Evolutionary conservation across 768 basidiomycete species (phyloP).

Genomic region (Suillus occidentalis): DNA sequence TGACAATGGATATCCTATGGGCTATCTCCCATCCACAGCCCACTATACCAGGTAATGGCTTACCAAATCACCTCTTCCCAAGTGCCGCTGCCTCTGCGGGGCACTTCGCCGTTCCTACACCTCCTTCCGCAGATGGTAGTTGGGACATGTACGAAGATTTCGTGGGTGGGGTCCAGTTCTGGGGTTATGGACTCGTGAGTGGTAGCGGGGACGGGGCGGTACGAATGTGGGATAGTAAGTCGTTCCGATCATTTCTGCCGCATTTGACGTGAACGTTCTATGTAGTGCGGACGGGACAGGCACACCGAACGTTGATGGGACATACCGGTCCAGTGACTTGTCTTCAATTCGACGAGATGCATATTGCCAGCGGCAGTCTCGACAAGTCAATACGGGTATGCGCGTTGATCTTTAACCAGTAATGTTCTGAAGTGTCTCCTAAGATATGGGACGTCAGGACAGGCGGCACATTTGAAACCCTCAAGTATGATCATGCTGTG

Average conservation of each 20-base stretch:
- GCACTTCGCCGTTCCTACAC: slow-evolving; percentile 78
- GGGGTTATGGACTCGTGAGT: slow-evolving; percentile 97
- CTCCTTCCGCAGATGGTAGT: slow-evolving; percentile 85
- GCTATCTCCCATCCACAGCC: slow-evolving; percentile 88
- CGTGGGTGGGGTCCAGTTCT: slow-evolving; percentile 96
- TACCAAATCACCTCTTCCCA: slow-evolving; percentile 49
- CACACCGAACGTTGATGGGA: slow-evolving; percentile 88
- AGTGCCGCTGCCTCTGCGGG: slow-evolving; percentile 57
- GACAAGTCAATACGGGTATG: slow-evolving; percentile 90
- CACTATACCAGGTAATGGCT: slow-evolving; percentile 37
- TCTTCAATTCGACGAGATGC: slow-evolving; percentile 94
- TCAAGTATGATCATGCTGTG: slow-evolving; percentile 88
- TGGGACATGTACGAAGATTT: slow-evolving; percentile 98
- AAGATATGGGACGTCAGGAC: slow-evolving; percentile 97
- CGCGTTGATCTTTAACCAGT: slow-evolving; percentile 10
- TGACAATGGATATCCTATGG: slow-evolving; percentile 99
- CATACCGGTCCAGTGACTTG: slow-evolving; percentile 94
- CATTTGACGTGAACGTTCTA: slow-evolving; percentile 7
- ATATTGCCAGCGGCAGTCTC: slow-evolving; percentile 89
- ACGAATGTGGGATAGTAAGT: slow-evolving; percentile 99
- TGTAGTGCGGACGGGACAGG: slow-evolving; percentile 95
- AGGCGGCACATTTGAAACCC: slow-evolving; percentile 83
- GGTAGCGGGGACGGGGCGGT: slow-evolving; percentile 97
- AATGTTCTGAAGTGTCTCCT: slow-evolving; percentile 8
- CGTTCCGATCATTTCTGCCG: slow-evolving; percentile 1